These are phyloP conservation scores for Aphanoascus verrucosus DNA, from an alignment of 2,329 filamentous ascomycete species.

Conservation along the genomic window DNA sequence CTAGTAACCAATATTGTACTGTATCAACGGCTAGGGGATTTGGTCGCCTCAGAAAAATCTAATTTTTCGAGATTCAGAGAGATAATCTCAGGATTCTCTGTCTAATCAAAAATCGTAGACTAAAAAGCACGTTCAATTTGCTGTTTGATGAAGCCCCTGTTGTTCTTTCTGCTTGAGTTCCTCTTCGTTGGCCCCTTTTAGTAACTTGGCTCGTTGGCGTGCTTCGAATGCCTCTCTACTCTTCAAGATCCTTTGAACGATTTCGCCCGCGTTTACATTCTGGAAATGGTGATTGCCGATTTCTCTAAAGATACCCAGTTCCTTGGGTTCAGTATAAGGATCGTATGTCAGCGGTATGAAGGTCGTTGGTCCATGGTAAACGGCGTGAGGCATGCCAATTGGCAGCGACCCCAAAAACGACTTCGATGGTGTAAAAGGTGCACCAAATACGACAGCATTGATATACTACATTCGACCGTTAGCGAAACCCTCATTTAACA, in stretches of 20 bases:
- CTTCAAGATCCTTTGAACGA: slow-evolving; percentile 81
- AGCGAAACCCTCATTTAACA: slow-evolving; percentile 4
- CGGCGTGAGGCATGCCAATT: slow-evolving; percentile 60
- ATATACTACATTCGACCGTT: slow-evolving; percentile 53
- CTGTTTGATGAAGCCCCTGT: slow-evolving; percentile 5
- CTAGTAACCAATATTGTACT: too few relatives aligned
- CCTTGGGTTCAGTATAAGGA: slow-evolving; percentile 69
- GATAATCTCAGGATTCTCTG: neutral
- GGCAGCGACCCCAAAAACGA: slow-evolving; percentile 67
- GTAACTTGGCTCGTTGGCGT: slow-evolving; percentile 76
- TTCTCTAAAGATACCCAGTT: slow-evolving; percentile 73
- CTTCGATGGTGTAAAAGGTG: slow-evolving; percentile 75
- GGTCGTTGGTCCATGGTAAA: slow-evolving; percentile 93
- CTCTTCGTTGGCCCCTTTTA: slow-evolving; percentile 69
- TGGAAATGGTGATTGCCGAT: slow-evolving; percentile 68
- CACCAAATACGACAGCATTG: slow-evolving; percentile 76
- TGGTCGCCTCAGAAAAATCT: neutral
- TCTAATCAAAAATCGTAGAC: neutral
- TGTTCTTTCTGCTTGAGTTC: slow-evolving; percentile 52
- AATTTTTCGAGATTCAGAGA: neutral
- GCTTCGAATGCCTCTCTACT: slow-evolving; percentile 83
- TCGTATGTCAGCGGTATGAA: slow-evolving; percentile 73
- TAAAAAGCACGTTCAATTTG: neutral
- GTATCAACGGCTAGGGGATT: too few relatives aligned
- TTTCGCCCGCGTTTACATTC: slow-evolving; percentile 82